Conservation (phyloP, 371 early-diverging fungal species). For the Apophysomyces elegans region DNA sequence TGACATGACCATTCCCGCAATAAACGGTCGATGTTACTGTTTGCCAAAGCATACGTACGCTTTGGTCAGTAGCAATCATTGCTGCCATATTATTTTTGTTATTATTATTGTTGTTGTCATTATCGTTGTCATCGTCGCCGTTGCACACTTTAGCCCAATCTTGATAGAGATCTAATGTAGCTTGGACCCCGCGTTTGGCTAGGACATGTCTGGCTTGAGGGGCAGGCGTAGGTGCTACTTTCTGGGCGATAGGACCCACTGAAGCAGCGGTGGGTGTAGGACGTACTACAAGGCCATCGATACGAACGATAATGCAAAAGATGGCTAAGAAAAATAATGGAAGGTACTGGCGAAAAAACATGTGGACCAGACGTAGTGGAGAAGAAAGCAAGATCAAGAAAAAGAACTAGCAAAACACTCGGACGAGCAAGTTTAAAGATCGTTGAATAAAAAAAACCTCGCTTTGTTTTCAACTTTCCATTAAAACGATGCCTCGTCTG, state of each 20-base stretch:
- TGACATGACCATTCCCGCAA: slow-evolving; percentile 39
- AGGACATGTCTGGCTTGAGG: slow-evolving; percentile 1
- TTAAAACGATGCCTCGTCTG: background rate
- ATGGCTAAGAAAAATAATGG: background rate
- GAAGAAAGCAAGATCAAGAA: background rate
- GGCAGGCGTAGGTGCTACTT: background rate
- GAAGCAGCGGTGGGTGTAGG: background rate
- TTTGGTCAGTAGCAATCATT: slow-evolving; percentile 11
- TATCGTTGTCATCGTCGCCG: slow-evolving; percentile 15
- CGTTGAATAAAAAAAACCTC: background rate
- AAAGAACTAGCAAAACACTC: background rate
- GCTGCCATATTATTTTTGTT: slow-evolving; percentile 12
- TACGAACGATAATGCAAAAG: background rate
- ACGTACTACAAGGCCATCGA: background rate
- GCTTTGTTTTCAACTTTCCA: slow-evolving; percentile 3
- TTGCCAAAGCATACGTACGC: slow-evolving; percentile 31
- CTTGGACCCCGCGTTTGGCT: slow-evolving; percentile 30
- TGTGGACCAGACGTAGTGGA: background rate
- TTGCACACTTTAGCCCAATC: slow-evolving; percentile 41
- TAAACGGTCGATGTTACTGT: slow-evolving; percentile 41
- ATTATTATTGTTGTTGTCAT: background rate
- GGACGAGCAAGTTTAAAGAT: background rate
- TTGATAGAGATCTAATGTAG: slow-evolving; percentile 33
- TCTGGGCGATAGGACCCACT: background rate
- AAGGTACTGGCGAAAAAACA: background rate